Evolutionary conservation across 2,329 filamentous ascomycete species (phyloP), one percentile per base, ranked within the genome.

Genomic region (Aureobasidium sp.): DNA sequence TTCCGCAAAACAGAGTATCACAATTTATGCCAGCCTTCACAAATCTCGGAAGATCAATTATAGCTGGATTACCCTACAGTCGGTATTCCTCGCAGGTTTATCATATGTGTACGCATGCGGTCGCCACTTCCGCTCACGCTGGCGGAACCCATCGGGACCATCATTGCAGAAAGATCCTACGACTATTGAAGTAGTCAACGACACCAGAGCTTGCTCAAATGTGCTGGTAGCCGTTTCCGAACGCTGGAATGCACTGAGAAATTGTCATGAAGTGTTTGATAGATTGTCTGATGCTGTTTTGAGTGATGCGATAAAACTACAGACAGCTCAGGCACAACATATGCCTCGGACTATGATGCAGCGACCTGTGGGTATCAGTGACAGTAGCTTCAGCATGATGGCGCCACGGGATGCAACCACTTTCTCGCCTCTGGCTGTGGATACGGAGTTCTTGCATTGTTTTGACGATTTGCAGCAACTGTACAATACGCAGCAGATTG

Each of bases 11-110:
- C 68, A 76, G n/a, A 68, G 75, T 0, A 78, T 81, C 47, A 71
- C 68, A 2, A 67, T 78, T 0, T 81, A 81, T 55, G 72, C 78
- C 0, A 73, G 71, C 21, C 65, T 81, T 0, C 77, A 79, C 54
- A 73, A 74, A 6, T 76, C 75, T 0, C 70, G 76, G 4, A 75
- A 75, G 48, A 76, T 81, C 61, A 81, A 80, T 64, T 81, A 76
- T 44, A 76, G 75, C 0, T 81, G 78, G 78, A 75, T 81, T 29
- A 79, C 78, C 0, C 72, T 81, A 61, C 79, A 81, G 54, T 72
- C 76, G 0, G 72, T 80, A 1, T 81, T 81, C 65, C 74, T 79
- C 62, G 78, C 78, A 0, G 78, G 78, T 0, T 62, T 78, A 0
- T 75, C 76, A 0, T 79, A 77, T 53, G 72, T 79, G 2, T 79